Conservation (phyloP, 352 stramenopile species). For the Saprolegnia parasitica region DNA sequence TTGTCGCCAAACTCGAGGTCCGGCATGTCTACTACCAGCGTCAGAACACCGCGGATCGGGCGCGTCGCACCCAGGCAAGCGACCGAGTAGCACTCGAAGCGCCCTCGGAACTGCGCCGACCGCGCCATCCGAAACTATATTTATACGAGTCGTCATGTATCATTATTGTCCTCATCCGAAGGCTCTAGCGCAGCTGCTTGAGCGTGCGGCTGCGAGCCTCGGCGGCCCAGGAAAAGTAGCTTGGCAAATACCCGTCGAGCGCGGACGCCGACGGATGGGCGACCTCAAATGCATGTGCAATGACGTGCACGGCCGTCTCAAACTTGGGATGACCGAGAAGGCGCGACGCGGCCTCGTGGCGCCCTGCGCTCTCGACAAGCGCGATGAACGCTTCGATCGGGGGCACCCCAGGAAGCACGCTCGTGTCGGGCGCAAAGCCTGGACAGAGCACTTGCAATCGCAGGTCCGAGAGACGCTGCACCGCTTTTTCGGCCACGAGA, state of each 20-base stretch:
- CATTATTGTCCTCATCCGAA: not conserved
- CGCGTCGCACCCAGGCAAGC: constrained; percentile 41
- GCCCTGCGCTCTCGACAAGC: constrained; percentile 1
- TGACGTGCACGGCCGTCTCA: not conserved
- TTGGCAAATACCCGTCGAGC: not conserved
- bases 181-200: not conserved
- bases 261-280: not conserved
- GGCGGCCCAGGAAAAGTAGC: not conserved
- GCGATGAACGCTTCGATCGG: constrained; percentile 12
- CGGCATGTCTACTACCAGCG: constrained; percentile 41
- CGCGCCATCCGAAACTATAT: not conserved
- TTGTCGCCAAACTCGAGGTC: constrained; percentile 67
- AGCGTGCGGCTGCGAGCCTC: not conserved
- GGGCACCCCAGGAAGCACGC: not conserved
- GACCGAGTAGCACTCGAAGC: constrained; percentile 46
- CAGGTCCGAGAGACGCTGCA: not conserved
- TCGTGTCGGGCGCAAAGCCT: not conserved
- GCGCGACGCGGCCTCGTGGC: not conserved
- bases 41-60: not conserved
- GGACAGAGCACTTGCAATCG: constrained; percentile 8
- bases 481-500: not conserved
- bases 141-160: too few relatives aligned
- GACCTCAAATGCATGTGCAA: not conserved
- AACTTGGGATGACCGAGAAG: not conserved
- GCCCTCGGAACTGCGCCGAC: not conserved